Conservation (phyloP, 2,329 filamentous ascomycete species). For the Venturia nashicola region DNA sequence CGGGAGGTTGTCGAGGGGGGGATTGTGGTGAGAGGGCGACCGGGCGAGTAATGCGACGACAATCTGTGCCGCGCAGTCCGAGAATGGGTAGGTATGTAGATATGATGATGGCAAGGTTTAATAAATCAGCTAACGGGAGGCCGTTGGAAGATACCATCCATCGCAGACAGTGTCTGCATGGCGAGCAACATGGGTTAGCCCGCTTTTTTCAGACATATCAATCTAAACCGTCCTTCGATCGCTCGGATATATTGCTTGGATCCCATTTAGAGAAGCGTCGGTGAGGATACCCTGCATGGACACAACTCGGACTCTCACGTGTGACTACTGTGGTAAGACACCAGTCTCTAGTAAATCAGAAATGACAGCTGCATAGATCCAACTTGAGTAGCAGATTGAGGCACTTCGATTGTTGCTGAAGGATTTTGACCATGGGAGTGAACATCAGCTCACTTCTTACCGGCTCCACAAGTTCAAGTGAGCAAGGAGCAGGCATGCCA, state of each 20-base stretch:
- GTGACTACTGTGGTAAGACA: background rate
- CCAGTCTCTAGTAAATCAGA: background rate
- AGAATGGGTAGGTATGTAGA: background rate
- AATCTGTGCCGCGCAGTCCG: background rate
- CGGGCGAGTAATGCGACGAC: background rate
- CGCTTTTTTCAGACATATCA: constrained; percentile 1
- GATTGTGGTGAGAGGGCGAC: background rate
- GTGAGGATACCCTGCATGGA: background rate
- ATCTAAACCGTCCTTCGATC: constrained; percentile 2
- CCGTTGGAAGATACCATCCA: background rate
- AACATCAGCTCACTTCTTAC: background rate
- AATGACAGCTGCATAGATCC: background rate
- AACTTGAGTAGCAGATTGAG: background rate
- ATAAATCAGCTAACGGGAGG: background rate
- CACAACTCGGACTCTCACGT: background rate
- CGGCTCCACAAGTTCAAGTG: background rate
- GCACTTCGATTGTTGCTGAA: background rate
- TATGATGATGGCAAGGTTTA: background rate
- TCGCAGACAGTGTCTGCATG: background rate
- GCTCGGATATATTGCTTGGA: constrained; percentile 2
- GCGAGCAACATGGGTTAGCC: background rate
- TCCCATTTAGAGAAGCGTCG: background rate
- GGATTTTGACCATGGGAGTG: background rate
- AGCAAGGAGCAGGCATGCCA: background rate
- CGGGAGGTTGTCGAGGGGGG: background rate